These are phyloP conservation scores for Dactylonectria estremocensis DNA, from an alignment of 2,329 filamentous ascomycete genomes.

Conservation along the genomic window DNA sequence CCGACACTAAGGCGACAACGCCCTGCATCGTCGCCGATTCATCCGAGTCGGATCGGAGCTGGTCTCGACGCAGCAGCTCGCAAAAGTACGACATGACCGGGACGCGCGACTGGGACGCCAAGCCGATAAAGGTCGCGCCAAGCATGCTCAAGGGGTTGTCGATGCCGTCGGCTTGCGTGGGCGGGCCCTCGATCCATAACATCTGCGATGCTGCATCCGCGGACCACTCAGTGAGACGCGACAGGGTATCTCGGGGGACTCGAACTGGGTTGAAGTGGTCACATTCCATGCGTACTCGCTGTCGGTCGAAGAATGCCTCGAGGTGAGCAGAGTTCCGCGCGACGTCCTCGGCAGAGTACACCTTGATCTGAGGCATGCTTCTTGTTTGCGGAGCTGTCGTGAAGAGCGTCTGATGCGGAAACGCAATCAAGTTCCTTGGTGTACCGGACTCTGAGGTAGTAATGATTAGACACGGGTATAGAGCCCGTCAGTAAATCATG, in stretches of 20 bases:
- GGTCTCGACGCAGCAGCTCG: conserved; percentile 17
- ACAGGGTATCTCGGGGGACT: not conserved
- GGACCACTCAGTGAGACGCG: not conserved
- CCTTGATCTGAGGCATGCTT: not conserved
- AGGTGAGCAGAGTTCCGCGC: not conserved
- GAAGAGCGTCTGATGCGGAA: not conserved
- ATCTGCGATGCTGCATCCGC: not conserved
- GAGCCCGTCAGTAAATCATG: not conserved
- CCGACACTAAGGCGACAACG: conserved; percentile 12
- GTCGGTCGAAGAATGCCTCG: conserved; percentile 10
- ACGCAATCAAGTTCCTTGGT: not conserved
- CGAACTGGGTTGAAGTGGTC: not conserved
- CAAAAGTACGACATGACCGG: conserved; percentile 40
- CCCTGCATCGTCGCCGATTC: conserved; percentile 14
- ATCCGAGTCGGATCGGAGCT: not conserved
- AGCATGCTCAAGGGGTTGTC: not conserved
- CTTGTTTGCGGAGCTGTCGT: not conserved
- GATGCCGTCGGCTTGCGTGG: not conserved
- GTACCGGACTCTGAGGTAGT: not conserved
- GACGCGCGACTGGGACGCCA: conserved; percentile 10
- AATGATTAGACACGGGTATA: not conserved
- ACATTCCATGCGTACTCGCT: not conserved
- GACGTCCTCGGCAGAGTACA: not conserved
- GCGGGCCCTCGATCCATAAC: not conserved
- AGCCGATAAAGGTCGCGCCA: conserved; percentile 15